phyloP scores from a whole-genome alignment of 2,329 filamentous ascomycete species.

The Penicillium sp. region DNA sequence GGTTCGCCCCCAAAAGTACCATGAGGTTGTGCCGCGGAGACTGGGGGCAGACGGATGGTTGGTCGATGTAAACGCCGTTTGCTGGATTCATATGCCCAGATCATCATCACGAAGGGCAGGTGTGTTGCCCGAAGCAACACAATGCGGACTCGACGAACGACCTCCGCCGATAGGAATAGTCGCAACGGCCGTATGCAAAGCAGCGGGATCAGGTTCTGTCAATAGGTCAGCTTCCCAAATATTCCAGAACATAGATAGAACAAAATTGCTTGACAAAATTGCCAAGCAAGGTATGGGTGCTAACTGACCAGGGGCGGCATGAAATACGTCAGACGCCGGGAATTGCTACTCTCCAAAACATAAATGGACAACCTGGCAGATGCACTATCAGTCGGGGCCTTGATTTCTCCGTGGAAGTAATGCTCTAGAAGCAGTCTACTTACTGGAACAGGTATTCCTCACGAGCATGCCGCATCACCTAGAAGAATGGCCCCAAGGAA shows the following conservation, averaged over 20 bases:
- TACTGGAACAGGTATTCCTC: constrained; percentile 65
- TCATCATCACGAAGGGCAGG: constrained; percentile 58
- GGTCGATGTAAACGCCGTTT: constrained; percentile 22
- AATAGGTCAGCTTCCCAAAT: constrained; percentile 4
- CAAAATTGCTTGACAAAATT: not conserved
- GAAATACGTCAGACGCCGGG: constrained; percentile 49
- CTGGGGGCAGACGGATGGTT: constrained; percentile 24
- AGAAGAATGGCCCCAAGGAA: constrained; percentile 8
- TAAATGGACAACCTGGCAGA: constrained; percentile 43
- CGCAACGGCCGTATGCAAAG: constrained; percentile 59
- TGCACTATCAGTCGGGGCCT: constrained; percentile 9
- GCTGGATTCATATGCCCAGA: constrained; percentile 56
- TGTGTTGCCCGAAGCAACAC: constrained; percentile 61
- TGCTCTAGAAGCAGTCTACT: constrained; percentile 16
- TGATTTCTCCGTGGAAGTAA: not conserved
- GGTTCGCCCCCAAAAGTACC: constrained; percentile 24
- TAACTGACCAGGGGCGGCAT: constrained; percentile 48
- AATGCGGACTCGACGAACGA: constrained; percentile 58
- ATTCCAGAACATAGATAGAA: constrained; percentile 15
- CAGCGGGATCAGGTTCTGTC: constrained; percentile 61
- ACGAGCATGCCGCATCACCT: constrained; percentile 63
- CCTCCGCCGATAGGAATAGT: constrained; percentile 57
- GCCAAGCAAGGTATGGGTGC: constrained; percentile 3
- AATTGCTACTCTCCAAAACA: constrained; percentile 49
- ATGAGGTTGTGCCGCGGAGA: constrained; percentile 21